Conservation (phyloP, 2,329 filamentous ascomycete genomes). For the Furcasterigmium furcatum region DNA sequence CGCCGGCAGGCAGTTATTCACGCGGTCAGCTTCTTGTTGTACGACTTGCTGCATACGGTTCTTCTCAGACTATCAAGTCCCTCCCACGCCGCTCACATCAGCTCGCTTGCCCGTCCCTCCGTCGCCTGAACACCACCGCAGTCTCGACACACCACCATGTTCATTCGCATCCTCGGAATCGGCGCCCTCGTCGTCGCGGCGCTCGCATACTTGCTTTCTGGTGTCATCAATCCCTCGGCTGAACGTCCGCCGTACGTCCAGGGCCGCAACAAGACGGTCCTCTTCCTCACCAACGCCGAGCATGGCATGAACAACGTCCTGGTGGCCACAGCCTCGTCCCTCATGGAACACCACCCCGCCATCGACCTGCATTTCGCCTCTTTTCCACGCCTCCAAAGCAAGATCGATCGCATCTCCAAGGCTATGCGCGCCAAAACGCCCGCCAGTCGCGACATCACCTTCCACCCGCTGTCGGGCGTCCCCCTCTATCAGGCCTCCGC, state of each 20-base stretch:
- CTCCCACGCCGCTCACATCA: no score
- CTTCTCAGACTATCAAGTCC: no score
- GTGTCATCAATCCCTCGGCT: background rate
- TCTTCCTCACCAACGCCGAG: constrained; percentile 27
- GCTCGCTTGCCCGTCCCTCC: no score
- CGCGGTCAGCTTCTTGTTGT: no score
- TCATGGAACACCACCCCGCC: constrained; percentile 26
- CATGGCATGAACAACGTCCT: constrained; percentile 32
- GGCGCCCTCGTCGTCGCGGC: background rate
- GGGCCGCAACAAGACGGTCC: constrained; percentile 24
- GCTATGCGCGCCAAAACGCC: constrained; percentile 13
- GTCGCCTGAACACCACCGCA: no score
- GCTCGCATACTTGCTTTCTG: background rate
- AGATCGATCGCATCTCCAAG: constrained; percentile 8
- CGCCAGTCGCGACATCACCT: constrained; percentile 13
- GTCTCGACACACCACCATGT: background rate
- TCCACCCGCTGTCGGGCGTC: constrained; percentile 18
- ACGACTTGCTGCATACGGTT: no score
- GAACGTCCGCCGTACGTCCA: background rate
- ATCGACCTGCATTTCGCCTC: constrained; percentile 31
- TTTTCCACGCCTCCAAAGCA: constrained; percentile 15
- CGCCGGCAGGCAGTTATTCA: no score
- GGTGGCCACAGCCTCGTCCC: constrained; percentile 25
- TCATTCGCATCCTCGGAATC: background rate
- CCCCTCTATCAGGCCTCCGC: constrained; percentile 14